These are phyloP conservation scores for Lentinula guzmanii DNA, from an alignment of 768 basidiomycete species.

Conservation along the genomic window DNA sequence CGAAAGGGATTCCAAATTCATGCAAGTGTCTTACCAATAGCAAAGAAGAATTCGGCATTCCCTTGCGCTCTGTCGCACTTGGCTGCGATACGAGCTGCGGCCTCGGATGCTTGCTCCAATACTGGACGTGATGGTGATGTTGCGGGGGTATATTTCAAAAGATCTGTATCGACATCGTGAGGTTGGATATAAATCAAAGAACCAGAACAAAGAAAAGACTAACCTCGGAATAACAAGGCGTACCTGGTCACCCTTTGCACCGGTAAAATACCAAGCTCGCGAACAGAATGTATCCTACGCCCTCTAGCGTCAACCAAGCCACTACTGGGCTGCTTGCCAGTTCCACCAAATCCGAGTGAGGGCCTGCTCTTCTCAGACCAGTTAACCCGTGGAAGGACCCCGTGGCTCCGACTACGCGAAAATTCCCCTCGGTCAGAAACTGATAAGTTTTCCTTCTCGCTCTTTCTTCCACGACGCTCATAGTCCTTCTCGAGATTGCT, in stretches of 20 bases:
- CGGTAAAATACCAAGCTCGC: slow-evolving; percentile 62
- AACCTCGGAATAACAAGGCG: slow-evolving; percentile 56
- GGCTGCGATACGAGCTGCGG: slow-evolving; percentile 50
- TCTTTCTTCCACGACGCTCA: not conserved
- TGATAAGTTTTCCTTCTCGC: not conserved
- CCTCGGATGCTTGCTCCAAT: slow-evolving; percentile 54
- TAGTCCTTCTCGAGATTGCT: not conserved
- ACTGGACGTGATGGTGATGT: slow-evolving; percentile 47
- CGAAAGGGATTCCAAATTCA: not conserved
- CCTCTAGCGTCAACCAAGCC: not conserved
- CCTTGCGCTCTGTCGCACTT: slow-evolving; percentile 58
- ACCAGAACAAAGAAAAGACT: slow-evolving; percentile 12
- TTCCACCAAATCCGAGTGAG: not conserved
- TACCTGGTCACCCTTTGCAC: slow-evolving; percentile 65
- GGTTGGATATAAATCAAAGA: not conserved
- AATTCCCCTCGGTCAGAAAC: not conserved
- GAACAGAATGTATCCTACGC: slow-evolving; percentile 24
- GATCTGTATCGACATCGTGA: slow-evolving; percentile 28
- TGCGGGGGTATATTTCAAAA: slow-evolving; percentile 48
- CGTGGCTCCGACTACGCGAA: not conserved
- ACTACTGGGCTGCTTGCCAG: not conserved
- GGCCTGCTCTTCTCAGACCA: not conserved
- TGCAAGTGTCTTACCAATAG: not conserved
- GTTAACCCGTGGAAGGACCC: not conserved
- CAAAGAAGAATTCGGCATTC: slow-evolving; percentile 30